These are phyloP conservation scores for Sarocladiaceae sp. DNA, from an alignment of 2,329 filamentous ascomycete species.

Conservation along the genomic window DNA sequence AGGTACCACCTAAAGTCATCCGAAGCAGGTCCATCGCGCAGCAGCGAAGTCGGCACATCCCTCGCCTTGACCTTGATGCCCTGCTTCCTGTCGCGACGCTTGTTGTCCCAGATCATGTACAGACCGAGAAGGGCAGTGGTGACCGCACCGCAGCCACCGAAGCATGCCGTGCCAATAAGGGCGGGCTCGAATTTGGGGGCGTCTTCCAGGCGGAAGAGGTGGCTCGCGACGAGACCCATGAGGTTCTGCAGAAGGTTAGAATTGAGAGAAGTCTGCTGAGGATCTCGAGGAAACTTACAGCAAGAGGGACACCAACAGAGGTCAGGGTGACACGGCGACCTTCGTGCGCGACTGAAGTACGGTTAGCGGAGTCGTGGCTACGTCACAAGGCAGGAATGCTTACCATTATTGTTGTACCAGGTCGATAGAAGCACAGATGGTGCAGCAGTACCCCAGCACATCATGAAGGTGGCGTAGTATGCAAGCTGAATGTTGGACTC, in stretches of 20 bases:
- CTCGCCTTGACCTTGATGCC: constrained; percentile 42
- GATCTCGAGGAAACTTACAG: constrained; percentile 25
- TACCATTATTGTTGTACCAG: constrained; percentile 72
- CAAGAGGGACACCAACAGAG: constrained; percentile 67
- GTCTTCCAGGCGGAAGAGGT: constrained; percentile 63
- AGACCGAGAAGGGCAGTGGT: constrained; percentile 50
- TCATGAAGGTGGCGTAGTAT: constrained; percentile 76
- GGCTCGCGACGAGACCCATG: constrained; percentile 60
- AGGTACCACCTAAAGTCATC: constrained; percentile 49
- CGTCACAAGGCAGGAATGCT: neutral
- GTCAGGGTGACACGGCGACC: constrained; percentile 67
- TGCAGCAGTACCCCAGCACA: constrained; percentile 75
- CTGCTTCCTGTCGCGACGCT: constrained; percentile 45
- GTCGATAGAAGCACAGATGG: constrained; percentile 65
- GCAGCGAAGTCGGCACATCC: constrained; percentile 45
- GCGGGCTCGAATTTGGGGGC: constrained; percentile 64
- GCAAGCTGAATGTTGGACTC: constrained; percentile 57
- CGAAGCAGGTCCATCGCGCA: constrained; percentile 43
- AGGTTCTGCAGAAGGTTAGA: constrained; percentile 9
- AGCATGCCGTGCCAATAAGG: constrained; percentile 59
- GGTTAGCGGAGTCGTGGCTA: neutral
- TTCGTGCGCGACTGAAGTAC: constrained; percentile 58
- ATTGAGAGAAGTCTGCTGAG: neutral
- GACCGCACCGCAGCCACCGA: constrained; percentile 56
- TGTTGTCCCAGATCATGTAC: constrained; percentile 57